phyloP scores from a whole-genome alignment of 2,329 filamentous ascomycete genomes.

The Plectosphaerella plurivora region DNA sequence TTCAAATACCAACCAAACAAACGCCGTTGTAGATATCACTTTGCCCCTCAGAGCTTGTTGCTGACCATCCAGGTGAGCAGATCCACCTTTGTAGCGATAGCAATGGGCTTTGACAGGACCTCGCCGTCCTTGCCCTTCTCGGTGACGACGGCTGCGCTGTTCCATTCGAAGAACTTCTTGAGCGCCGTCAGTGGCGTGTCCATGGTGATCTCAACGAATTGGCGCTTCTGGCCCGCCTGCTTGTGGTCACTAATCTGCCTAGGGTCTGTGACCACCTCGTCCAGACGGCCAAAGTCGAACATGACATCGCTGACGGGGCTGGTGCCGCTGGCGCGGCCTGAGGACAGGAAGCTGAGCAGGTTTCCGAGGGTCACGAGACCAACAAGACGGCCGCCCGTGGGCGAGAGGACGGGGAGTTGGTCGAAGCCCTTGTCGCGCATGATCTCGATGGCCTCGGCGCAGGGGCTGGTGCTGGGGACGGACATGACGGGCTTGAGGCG shows the following conservation, averaged over 20 bases:
- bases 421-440: constrained; percentile 99
- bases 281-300: constrained; percentile 89
- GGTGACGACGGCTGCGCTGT: constrained; percentile 91
- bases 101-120: constrained; percentile 70
- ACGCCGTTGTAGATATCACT: constrained; percentile 6
- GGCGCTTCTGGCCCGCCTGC: constrained; percentile 43
- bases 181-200: constrained; percentile 81
- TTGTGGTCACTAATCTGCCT: constrained; percentile 46
- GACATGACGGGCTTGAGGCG: constrained; percentile 93
- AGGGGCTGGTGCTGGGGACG: constrained; percentile 64
- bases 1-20: constrained; percentile 8
- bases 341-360: constrained; percentile 83
- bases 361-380: constrained; percentile 95
- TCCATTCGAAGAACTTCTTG: constrained; percentile 96
- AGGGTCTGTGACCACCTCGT: constrained; percentile 88
- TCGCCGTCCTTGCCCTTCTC: constrained; percentile 58
- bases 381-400: constrained; percentile 67
- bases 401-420: constrained; percentile 83
- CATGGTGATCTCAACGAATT: constrained; percentile 91
- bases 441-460: constrained; percentile 87
- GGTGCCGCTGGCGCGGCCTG: constrained; percentile 69
- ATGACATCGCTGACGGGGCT: constrained; percentile 82
- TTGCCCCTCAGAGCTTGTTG: constrained; percentile 28
- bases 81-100: constrained; percentile 95
- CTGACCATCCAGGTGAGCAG: constrained; percentile 88